These are phyloP conservation scores for Margaritispora aquatica DNA, from an alignment of 495 filamentous ascomycete genomes.

Conservation along the genomic window DNA sequence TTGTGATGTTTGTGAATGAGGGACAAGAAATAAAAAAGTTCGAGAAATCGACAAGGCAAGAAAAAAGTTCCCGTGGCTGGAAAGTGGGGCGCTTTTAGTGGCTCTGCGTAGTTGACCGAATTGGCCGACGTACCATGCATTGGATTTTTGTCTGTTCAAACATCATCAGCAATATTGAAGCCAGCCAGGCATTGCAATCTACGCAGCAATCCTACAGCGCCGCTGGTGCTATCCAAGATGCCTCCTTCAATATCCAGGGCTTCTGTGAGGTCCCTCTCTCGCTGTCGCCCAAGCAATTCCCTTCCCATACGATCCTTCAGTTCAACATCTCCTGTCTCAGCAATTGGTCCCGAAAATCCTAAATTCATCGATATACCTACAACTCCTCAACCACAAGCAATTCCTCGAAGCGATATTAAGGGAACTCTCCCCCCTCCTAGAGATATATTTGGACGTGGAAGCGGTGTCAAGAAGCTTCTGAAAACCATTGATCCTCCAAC, in stretches of 20 bases:
- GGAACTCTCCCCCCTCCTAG: conserved; percentile 67
- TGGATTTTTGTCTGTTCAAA: background rate
- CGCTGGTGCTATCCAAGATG: conserved; percentile 15
- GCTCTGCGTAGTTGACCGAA: background rate
- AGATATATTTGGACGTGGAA: conserved; percentile 45
- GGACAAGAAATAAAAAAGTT: background rate
- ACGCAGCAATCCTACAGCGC: background rate
- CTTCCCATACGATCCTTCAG: conserved; percentile 34
- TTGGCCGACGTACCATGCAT: background rate
- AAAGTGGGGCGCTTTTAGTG: background rate
- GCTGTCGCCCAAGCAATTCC: conserved; percentile 9
- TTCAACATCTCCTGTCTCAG: conserved; percentile 26
- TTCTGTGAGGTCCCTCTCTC: conserved; percentile 19
- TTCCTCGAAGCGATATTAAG: conserved; percentile 47
- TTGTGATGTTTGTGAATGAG: conserved; percentile 6
- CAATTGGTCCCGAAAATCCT: conserved; percentile 60
- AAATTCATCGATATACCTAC: conserved; percentile 68
- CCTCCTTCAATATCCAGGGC: conserved; percentile 22
- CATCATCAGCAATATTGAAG: background rate
- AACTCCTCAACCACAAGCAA: conserved; percentile 38
- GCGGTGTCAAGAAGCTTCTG: background rate
- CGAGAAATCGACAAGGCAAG: background rate
- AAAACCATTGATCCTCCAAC: background rate
- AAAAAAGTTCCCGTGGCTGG: conserved; percentile 1
- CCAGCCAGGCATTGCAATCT: background rate